These are phyloP conservation scores for Diplodia corticola DNA, from an alignment of 2,329 filamentous ascomycete genomes.

Conservation along the genomic window DNA sequence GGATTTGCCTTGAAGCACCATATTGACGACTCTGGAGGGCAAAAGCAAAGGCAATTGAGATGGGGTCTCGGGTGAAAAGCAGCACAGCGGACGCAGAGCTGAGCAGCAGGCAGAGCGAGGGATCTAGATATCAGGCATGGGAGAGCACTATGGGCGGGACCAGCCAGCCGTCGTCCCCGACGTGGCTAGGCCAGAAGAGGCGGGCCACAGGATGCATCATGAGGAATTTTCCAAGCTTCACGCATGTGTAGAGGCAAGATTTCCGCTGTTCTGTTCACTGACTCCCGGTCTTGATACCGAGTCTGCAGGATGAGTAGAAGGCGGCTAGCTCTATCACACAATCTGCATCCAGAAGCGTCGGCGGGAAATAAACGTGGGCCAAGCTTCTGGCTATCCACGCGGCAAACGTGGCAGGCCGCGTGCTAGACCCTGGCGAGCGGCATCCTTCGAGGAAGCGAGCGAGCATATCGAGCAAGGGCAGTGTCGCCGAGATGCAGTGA, in stretches of 20 bases:
- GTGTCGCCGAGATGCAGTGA: neutral
- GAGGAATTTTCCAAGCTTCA: conserved; percentile 1
- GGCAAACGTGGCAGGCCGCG: neutral
- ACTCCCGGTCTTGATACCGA: neutral
- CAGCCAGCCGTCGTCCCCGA: neutral
- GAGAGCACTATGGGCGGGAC: neutral
- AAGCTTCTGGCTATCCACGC: conserved; percentile 5
- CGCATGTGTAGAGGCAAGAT: neutral
- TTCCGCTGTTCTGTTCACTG: neutral
- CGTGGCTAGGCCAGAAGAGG: neutral
- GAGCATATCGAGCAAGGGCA: neutral
- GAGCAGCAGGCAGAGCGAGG: neutral
- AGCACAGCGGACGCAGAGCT: neutral
- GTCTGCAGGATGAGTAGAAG: neutral
- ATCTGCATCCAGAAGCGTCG: neutral
- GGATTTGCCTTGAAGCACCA: conserved; percentile 19
- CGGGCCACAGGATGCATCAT: neutral
- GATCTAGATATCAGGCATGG: conserved; percentile 3
- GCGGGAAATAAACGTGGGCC: neutral
- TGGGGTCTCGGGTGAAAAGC: neutral
- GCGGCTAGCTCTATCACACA: conserved; percentile 14
- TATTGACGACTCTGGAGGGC: neutral
- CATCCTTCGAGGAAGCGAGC: conserved; percentile 8
- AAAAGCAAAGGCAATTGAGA: neutral
- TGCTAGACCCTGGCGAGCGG: conserved; percentile 5